Percentiles rank a stretch among this genome's conserved stretches.
These are phyloP conservation scores for Lithohypha guttulata DNA, from an alignment of 2,329 filamentous ascomycete genomes.

Conservation along the genomic window DNA sequence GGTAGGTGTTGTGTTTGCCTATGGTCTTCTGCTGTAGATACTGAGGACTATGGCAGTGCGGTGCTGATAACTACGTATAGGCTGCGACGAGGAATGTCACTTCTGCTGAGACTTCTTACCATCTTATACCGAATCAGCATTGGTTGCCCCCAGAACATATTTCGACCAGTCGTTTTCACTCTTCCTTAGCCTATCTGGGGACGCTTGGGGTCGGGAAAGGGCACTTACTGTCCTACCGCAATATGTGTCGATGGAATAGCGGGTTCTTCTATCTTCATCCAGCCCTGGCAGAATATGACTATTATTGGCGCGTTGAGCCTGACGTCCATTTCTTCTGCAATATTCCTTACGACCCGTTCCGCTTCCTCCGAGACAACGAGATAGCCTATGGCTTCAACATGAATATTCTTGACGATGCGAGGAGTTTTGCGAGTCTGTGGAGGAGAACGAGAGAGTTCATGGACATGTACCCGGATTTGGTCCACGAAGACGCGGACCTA, in stretches of 20 bases:
- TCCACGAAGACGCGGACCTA: constrained; percentile 40
- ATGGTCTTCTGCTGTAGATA: too few relatives aligned
- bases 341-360: constrained; percentile 31
- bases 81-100: constrained; percentile 25
- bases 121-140: constrained; percentile 25
- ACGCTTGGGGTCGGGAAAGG: constrained; percentile 28
- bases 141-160: constrained; percentile 26
- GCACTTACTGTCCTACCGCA: constrained; percentile 28
- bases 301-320: constrained; percentile 52
- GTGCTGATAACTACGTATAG: constrained; percentile 11
- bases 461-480: constrained; percentile 30
- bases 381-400: constrained; percentile 42
- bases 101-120: constrained; percentile 24
- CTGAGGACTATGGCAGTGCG: too few relatives aligned
- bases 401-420: constrained; percentile 37
- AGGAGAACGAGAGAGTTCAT: constrained; percentile 38
- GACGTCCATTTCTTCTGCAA: constrained; percentile 48
- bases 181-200: constrained; percentile 27
- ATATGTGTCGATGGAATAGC: constrained; percentile 33
- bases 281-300: constrained; percentile 40
- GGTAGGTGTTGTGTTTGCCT: constrained; percentile 12
- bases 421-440: constrained; percentile 37
- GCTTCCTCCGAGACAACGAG: constrained; percentile 26
- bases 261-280: constrained; percentile 33
- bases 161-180: constrained; percentile 24